These are phyloP conservation scores for Apiospora koreana DNA, from an alignment of 2,329 filamentous ascomycete species.

Conservation along the genomic window DNA sequence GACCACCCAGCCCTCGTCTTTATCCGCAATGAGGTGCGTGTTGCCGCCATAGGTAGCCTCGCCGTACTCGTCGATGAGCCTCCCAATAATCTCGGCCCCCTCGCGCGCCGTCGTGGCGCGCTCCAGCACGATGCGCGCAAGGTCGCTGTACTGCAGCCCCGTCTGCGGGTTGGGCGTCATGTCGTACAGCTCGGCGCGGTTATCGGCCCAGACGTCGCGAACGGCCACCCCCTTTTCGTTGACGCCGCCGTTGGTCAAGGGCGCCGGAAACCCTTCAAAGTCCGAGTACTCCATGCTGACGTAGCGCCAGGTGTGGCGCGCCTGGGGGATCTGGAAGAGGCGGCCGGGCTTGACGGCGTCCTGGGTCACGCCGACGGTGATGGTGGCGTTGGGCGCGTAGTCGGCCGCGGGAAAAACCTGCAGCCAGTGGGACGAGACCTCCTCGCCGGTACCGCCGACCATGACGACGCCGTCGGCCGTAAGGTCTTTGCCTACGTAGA, in stretches of 20 bases:
- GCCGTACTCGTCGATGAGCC: slow-evolving; percentile 39
- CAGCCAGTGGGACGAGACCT: slow-evolving; percentile 49
- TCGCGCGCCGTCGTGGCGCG: slow-evolving; percentile 40
- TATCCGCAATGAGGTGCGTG: slow-evolving; percentile 41
- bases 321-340: slow-evolving; percentile 28
- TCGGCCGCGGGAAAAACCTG: slow-evolving; percentile 44
- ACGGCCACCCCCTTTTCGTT: slow-evolving; percentile 43
- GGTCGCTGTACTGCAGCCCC: slow-evolving; percentile 42
- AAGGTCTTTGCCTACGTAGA: slow-evolving; percentile 48
- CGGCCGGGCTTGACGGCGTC: slow-evolving; percentile 37
- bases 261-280: slow-evolving; percentile 43
- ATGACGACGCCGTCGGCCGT: slow-evolving; percentile 43
- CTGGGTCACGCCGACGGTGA: slow-evolving; percentile 43
- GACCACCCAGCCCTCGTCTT: slow-evolving; percentile 31
- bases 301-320: slow-evolving; percentile 26
- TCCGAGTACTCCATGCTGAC: slow-evolving; percentile 35
- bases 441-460: slow-evolving; percentile 47
- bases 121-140: slow-evolving; percentile 41
- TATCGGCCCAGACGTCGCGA: slow-evolving; percentile 42
- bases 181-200: slow-evolving; percentile 37
- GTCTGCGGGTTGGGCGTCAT: slow-evolving; percentile 42
- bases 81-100: slow-evolving; percentile 43
- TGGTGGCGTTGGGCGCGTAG: slow-evolving; percentile 40
- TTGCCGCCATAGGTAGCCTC: slow-evolving; percentile 45
- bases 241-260: slow-evolving; percentile 44